Base-by-base conservation (phyloP, 306 rosid genomes). In the Quillaja saponaria region DNA sequence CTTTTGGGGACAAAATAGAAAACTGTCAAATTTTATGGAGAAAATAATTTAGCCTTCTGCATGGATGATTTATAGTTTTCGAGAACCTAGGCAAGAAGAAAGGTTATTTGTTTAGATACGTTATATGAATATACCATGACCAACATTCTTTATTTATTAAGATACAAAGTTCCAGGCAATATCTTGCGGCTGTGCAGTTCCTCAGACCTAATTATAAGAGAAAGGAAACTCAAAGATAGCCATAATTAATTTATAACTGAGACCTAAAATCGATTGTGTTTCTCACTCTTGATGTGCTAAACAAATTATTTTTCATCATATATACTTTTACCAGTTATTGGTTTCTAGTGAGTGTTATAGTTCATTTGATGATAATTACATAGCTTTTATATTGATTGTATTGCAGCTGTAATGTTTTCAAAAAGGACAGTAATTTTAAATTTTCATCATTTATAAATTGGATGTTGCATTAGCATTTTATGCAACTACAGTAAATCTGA, bases 311-410 rank as follows among this genome's bases (percentile, higher is more conserved):
- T n/a, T n/a, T n/a, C n/a, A n/a, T n/a, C n/a, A n/a, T n/a, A n/a
- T n/a, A n/a, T n/a, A n/a, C n/a, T 41, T 13, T 52, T 39, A 13
- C 19, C 41, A 52, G 33, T 15, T 33, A 21, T 66, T 54, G 21
- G 18, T 67, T 55, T 67, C 28, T 45, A n/a, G n/a, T n/a, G n/a
- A n/a, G n/a, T n/a, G n/a, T 34, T 55, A 13, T 34, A 51, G 19
- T 33, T 54, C n/a, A 33, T 55, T 46, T 45, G 48, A 34, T 55
- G 15, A 45, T 45, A 56, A 45, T 47, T n/a, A 13, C 9, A 42
- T 40, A 21, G 38, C 20, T 56, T n/a, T 20, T 56, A 12, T 41
- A 40, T 50, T 64, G 15, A 7, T 49, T 35, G 8, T 16, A 35
- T 3, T 49, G 58, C 52, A 28, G n/a, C n/a, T n/a, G n/a, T n/a